Base-by-base conservation (phyloP, 2,329 filamentous ascomycete species). In the Chaetomium globosum region DNA sequence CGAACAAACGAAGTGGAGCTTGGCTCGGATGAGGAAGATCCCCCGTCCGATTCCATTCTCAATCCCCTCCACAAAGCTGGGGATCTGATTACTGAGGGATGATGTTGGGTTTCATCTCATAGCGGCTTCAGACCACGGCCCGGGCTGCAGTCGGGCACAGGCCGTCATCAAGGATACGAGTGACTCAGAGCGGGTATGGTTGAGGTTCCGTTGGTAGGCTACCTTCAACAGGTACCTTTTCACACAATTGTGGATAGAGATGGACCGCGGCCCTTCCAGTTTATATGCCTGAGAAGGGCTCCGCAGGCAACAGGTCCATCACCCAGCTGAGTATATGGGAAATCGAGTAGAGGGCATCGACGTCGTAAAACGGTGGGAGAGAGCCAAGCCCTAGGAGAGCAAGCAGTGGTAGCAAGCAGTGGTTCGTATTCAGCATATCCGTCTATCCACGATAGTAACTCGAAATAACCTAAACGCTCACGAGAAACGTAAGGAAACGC, bases 321-420 rank as follows among this genome's bases (percentile, higher is more conserved):
- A 77, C 76, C 86, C 85, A 89, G 73, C 87, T 88, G 0, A 84
- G 73, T 10, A 23, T 43, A 48, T 4, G 19, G 19, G 4, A 10
- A 48, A 23, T 19, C 19, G 21, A 10, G 46, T 23, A 2, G 46
- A 48, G 9, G 8, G 43, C 12, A 21, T 21, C 2, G 19, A 3
- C 9, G 5, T 26, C 26, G 12, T 4, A 12, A 48, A 12, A n/a
- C n/a, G n/a, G 4, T 2, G 39, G 39, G 5, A 43, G 19, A n/a
- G 39, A n/a, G 19, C 21, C 46, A 8, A 23, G 21, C n/a, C 0
- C 12, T n/a, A 48, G 23, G 9, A 23, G 21, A 19, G 39, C 39
- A 43, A 43, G 33, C 10, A 36, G 33, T 36, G 10, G n/a, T n/a
- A 19, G 39, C 39, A 43, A 43, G 33, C 10, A 36, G 33, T 36